These are phyloP conservation scores for Arxiozyma telluris DNA, from an alignment of 1,139 yeast species.

Conservation along the genomic window DNA sequence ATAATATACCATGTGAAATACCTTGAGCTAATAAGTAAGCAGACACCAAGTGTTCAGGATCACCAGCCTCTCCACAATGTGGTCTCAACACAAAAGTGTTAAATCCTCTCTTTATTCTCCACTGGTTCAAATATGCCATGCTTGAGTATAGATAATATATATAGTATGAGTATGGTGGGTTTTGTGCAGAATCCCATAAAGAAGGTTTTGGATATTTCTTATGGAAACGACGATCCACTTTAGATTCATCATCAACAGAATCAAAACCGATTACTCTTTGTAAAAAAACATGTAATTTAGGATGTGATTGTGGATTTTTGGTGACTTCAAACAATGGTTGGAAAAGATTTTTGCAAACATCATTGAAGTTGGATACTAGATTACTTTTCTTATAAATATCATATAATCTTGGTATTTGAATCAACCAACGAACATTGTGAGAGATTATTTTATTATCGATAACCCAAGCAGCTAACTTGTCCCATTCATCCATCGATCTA, in stretches of 20 bases:
- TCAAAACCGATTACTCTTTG: slow-evolving; percentile 97
- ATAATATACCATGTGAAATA: slow-evolving; percentile 87
- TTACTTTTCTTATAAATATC: slow-evolving; percentile 78
- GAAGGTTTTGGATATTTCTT: slow-evolving; percentile 76
- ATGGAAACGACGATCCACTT: slow-evolving; percentile 71
- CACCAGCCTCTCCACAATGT: slow-evolving; percentile 99
- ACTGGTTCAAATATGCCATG: slow-evolving; percentile 72
- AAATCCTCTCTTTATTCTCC: slow-evolving; percentile 64
- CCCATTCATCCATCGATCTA: slow-evolving; percentile 86
- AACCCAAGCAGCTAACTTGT: slow-evolving; percentile 89
- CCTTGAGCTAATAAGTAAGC: slow-evolving; percentile 87
- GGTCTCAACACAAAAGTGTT: slow-evolving; percentile 92
- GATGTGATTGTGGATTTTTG: slow-evolving; percentile 72
- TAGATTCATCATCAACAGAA: slow-evolving; percentile 96
- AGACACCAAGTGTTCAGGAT: slow-evolving; percentile 89
- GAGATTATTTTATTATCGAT: slow-evolving; percentile 85
- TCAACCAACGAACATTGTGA: slow-evolving; percentile 93
- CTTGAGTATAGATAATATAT: slow-evolving; percentile 82
- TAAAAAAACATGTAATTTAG: slow-evolving; percentile 76
- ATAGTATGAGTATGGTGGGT: slow-evolving; percentile 97
- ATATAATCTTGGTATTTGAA: slow-evolving; percentile 90
- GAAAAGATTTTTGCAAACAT: slow-evolving; percentile 69
- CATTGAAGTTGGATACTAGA: slow-evolving; percentile 62
- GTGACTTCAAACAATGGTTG: slow-evolving; percentile 91
- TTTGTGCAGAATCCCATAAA: slow-evolving; percentile 65